Percentiles rank a stretch among this genome's conserved stretches.
Evolutionary conservation across 2,329 filamentous ascomycete species (phyloP).

Genomic region (Stagonosporopsis cucurbitacearum): DNA sequence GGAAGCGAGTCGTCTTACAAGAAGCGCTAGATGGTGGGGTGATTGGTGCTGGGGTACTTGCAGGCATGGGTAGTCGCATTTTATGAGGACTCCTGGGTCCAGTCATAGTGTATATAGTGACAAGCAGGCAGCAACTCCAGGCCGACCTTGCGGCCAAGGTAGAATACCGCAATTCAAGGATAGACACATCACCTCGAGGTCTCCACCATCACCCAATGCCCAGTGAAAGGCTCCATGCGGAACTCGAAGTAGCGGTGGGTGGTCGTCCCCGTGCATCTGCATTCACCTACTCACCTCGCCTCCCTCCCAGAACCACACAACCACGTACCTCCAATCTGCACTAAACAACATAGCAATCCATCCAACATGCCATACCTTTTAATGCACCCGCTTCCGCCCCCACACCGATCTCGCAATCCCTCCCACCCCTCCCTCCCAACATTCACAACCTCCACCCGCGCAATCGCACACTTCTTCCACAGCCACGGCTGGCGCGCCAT

Average conservation of each 20-base stretch:
- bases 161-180: background rate
- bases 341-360: too few relatives aligned
- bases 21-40: constrained; percentile 63
- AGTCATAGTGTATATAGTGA: background rate
- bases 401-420: background rate
- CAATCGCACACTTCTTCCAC: constrained; percentile 6
- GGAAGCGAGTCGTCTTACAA: constrained; percentile 58
- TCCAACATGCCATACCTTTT: constrained; percentile 4
- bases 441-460: constrained; percentile 1
- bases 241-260: too few relatives aligned
- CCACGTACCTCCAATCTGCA: too few relatives aligned
- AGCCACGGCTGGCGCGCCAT: background rate
- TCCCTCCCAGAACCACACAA: too few relatives aligned
- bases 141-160: background rate
- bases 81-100: background rate
- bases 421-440: background rate
- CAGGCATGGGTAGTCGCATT: constrained; percentile 49
- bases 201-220: background rate
- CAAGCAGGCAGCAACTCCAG: background rate
- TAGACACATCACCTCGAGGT: background rate
- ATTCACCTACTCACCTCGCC: too few relatives aligned
- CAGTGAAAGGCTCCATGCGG: background rate
- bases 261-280: too few relatives aligned
- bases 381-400: background rate
- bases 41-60: constrained; percentile 62